These are phyloP conservation scores for Cladosporium sp. DNA, from an alignment of 2,329 filamentous ascomycete genomes.

Conservation along the genomic window DNA sequence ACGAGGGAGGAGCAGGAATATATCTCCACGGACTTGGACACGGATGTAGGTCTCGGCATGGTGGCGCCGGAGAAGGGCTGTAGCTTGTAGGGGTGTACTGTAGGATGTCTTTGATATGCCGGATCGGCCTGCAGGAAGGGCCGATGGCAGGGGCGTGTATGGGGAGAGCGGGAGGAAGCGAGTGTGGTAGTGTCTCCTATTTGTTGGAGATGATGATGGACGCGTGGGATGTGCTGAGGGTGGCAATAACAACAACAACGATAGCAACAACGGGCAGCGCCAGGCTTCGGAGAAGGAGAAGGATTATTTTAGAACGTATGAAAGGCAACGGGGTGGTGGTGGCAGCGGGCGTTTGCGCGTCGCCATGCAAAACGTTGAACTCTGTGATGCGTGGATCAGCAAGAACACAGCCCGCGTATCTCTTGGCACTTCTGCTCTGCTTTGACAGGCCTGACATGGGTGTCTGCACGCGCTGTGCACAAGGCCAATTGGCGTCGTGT, in stretches of 20 bases:
- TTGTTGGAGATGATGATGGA: neutral
- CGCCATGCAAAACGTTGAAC: conserved; percentile 8
- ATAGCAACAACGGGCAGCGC: neutral
- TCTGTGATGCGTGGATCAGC: neutral
- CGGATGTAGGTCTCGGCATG: neutral
- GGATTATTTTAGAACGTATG: neutral
- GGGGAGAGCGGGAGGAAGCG: neutral
- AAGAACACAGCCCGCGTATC: conserved; percentile 4
- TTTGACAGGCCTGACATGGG: neutral
- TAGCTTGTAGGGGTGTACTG: neutral
- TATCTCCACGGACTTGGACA: neutral
- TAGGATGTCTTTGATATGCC: neutral
- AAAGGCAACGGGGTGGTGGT: neutral
- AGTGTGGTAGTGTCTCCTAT: neutral
- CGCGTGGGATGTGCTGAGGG: neutral
- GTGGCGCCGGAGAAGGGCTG: neutral
- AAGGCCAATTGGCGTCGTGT: neutral
- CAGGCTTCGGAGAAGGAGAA: neutral
- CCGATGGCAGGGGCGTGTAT: neutral
- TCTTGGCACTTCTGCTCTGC: neutral
- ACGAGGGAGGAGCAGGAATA: neutral
- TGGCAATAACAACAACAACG: neutral
- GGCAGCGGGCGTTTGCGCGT: conserved; percentile 9
- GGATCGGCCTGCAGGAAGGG: neutral
- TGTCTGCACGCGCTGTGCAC: neutral